Evolutionary conservation across 2,329 filamentous ascomycete species (phyloP), one percentile per base, ranked within the genome.

Genomic region (Sclerotinia glacialis): DNA sequence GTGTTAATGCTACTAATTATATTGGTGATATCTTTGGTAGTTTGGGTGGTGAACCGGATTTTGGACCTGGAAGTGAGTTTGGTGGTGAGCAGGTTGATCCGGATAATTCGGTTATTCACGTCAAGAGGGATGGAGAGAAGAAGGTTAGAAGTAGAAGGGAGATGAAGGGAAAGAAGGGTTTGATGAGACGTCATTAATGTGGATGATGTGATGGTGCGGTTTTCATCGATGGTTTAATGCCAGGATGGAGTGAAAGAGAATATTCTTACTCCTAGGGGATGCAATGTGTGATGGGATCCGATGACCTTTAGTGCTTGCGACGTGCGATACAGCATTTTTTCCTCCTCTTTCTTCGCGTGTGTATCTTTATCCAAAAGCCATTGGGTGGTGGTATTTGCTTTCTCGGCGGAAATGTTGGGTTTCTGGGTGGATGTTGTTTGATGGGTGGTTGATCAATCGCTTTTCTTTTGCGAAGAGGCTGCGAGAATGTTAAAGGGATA

Each of bases 1-100:
- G 89, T 26, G 60, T 64, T 3, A 40, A 54, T 26, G 60, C 50
- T n/a, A 62, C 56, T 1, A 90, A 90, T 72, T 91, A 91, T 70
- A 77, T 91, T 37, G 88, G 88, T 11, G 88, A 90, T 72, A 87
- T 91, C 64, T 87, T 90, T 70, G 89, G 87, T 18, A 87, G 83
- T 11, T 78, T 91, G 8, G 88, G 87, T 2, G 88, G 86, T 1
- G 74, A 78, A 50, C 87, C 88, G 0, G 85, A 89, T 73, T 90
- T 89, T 74, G 88, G 88, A 0, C 81, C 81, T 11, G 65, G 65
- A 47, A 62, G 64, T 53, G 49, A 62, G 28, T 66, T 63, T 26
- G 64, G 58, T 7, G 64, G 64, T 23, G 34, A 65, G 46, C 14
- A 40, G 37, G 46, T 50, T 6, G 34, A 23, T n/a, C 31, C 28